Evolutionary conservation across 306 rosid genomes (phyloP).

Genomic region (Benincasa hispida): DNA sequence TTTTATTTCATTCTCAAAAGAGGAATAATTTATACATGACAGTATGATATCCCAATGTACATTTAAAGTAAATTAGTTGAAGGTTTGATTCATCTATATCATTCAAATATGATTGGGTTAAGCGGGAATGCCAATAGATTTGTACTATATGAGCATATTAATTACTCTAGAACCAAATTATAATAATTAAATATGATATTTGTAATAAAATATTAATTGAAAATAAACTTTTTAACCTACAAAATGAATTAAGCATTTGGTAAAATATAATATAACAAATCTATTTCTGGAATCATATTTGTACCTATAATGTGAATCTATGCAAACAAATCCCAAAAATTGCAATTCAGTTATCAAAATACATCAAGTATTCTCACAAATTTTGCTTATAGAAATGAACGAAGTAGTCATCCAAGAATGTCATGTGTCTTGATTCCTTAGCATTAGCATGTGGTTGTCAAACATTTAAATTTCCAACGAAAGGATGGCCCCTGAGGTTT

Average conservation of each 20-base stretch:
- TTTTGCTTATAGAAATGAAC: not conserved
- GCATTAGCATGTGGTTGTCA: not conserved
- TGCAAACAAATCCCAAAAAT: not conserved
- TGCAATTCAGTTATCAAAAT: not conserved
- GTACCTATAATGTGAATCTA: not conserved
- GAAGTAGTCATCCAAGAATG: not conserved
- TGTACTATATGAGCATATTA: not conserved
- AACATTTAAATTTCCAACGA: not conserved
- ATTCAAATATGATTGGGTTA: not conserved
- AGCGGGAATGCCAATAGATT: not conserved
- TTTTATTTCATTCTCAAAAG: not conserved
- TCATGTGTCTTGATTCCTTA: not conserved
- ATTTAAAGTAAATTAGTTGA: not conserved
- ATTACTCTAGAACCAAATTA: not conserved
- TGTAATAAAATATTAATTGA: not conserved
- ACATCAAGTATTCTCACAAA: not conserved
- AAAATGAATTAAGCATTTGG: not conserved
- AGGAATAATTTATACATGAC: too few relatives aligned
- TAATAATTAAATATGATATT: not conserved
- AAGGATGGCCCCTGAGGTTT: not conserved
- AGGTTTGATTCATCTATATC: not conserved
- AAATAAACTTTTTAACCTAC: not conserved
- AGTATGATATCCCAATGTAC: not conserved
- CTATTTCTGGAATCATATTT: not conserved
- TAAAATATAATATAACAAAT: not conserved